Conservation (phyloP, 768 basidiomycete genomes). For the Hericium rajendrae region DNA sequence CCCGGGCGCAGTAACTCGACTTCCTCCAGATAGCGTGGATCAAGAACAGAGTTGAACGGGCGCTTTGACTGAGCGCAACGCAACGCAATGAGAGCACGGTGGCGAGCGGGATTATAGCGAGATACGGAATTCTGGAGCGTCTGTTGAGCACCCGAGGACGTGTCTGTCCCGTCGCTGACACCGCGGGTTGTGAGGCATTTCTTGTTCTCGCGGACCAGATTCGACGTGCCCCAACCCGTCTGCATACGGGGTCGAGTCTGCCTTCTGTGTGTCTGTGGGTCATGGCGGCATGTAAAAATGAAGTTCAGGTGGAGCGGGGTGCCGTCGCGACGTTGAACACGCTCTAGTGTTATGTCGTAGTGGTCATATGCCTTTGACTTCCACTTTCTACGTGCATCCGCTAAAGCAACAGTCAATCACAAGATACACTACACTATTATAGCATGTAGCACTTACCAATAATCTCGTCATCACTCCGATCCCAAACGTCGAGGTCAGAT, state of each 20-base stretch:
- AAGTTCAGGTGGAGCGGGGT: not conserved
- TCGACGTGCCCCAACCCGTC: not conserved
- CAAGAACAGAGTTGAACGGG: constrained; percentile 19
- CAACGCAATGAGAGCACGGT: constrained; percentile 17
- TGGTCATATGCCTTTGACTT: not conserved
- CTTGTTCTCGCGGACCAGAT: not conserved
- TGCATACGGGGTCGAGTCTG: not conserved
- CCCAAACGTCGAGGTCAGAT: not conserved
- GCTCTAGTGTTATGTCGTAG: not conserved
- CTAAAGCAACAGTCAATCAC: not conserved
- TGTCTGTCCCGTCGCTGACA: not conserved
- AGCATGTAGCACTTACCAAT: not conserved
- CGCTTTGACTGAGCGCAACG: constrained; percentile 15
- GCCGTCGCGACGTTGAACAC: not conserved
- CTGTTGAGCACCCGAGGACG: not conserved
- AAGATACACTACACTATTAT: not conserved
- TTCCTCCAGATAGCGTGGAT: constrained; percentile 18
- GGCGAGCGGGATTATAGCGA: not conserved
- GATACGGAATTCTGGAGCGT: not conserved
- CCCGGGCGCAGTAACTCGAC: constrained; percentile 22
- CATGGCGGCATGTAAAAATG: not conserved
- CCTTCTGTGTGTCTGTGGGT: not conserved
- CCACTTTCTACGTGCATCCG: not conserved
- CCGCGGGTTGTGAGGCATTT: not conserved
- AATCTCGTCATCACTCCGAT: not conserved